Evolutionary conservation across 176 grass and related monocot genomes (phyloP), one percentile per base, ranked within the genome.

Genomic region (Eleusine indica): DNA sequence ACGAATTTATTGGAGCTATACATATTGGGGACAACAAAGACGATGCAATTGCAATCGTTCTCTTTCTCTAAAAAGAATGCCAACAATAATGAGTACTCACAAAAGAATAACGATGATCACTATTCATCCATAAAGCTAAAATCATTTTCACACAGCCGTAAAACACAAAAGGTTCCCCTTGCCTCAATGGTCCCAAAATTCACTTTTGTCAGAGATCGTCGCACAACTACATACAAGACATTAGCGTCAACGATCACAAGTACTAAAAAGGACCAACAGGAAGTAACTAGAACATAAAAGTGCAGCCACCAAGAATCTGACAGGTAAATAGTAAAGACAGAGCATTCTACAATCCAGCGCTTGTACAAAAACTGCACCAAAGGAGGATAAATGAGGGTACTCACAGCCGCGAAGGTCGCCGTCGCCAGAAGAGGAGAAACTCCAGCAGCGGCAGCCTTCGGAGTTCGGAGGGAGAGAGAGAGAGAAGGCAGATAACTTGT

Each of bases 361-460:
- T 60, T 54, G 66, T 58, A 46, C 42, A 69, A 63, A 53, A 80
- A 70, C 4, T 46, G 28, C 40, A 71, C 5, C 5, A 28, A 68
- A 78, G 41, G 63, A 47, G 5, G 9, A 49, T 8, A 62, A 52
- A 40, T 64, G 44, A 47, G 13, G 10, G 17, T 49, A 60, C 88
- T 86, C 78, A 86, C 83, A 44, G 38, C 67, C 21, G 80, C 67
- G 7, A 56, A 78, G 86, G 71, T 77, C 66, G 65, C 66, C 60
- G 29, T 66, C 71, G 58, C 21, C 43, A 29, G 54, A 81, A 64
- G 56, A 74, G 66, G 61, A 52, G 74, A 73, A 57, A 61, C 74
- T 56, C 39, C 66, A 32, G 73, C 56, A 60, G 67, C 18, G 3
- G 66, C 65, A 43, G 79, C 64, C 73, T 82, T 80, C 8, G 19